phyloP scores from a whole-genome alignment of 78 protist genomes.

The Dictyostelium brefeldianum region DNA sequence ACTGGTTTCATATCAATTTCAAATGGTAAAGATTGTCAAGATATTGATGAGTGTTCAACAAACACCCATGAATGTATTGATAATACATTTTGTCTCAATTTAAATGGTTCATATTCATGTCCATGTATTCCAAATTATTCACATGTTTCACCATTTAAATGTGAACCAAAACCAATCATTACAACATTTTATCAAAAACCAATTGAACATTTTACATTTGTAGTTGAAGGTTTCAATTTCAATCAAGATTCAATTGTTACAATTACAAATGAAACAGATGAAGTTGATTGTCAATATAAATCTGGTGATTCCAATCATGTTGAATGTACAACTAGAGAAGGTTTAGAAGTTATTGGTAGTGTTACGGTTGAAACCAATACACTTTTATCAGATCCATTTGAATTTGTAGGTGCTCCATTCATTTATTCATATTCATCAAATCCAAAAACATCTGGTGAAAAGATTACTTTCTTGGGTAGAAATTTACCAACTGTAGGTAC shows the following conservation, averaged over 20 bases:
- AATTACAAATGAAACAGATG: not conserved
- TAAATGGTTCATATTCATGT: not conserved
- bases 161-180: constrained; percentile 31
- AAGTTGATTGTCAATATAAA: not conserved
- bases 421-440: not conserved
- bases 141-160: not conserved
- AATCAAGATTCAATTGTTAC: not conserved
- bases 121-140: not conserved
- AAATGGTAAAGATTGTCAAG: not conserved
- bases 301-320: not conserved
- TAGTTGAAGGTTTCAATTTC: constrained; percentile 5
- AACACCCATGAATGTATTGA: not conserved
- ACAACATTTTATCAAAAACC: constrained; percentile 15
- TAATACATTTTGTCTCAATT: constrained; percentile 11
- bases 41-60: not conserved
- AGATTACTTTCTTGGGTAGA: not conserved
- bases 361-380: not conserved
- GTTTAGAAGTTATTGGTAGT: constrained; percentile 1
- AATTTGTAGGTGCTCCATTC: constrained; percentile 18
- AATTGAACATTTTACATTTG: not conserved
- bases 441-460: constrained; percentile 5
- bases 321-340: not conserved
- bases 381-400: not conserved
- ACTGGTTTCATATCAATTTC: not conserved
- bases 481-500: constrained; percentile 4